Conservation (phyloP, 495 filamentous ascomycete genomes). For the Pseudomonodictys pantanalensis region DNA sequence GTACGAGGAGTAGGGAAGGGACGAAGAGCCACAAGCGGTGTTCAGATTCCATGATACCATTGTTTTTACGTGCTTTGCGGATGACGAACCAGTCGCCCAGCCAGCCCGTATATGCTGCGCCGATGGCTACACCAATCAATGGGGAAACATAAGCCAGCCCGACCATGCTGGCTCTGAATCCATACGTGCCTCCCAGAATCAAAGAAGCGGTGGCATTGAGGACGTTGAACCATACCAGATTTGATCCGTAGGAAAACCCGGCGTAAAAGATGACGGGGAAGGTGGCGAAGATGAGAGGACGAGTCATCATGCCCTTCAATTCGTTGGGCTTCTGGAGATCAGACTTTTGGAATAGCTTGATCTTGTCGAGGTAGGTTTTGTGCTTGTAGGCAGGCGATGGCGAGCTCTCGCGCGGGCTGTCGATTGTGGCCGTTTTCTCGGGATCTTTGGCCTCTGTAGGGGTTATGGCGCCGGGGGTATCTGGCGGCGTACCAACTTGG, state of each 20-base stretch:
- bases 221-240: slow-evolving; percentile 65
- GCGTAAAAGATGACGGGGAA: slow-evolving; percentile 65
- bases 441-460: slow-evolving; percentile 37
- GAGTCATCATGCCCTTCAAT: slow-evolving; percentile 52
- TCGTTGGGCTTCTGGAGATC: slow-evolving; percentile 40
- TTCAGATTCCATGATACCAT: slow-evolving; percentile 60
- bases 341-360: slow-evolving; percentile 43
- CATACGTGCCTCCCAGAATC: slow-evolving; percentile 57
- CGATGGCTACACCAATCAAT: slow-evolving; percentile 53
- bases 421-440: slow-evolving; percentile 27
- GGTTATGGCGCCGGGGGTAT: slow-evolving; percentile 35
- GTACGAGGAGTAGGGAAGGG: slow-evolving; percentile 54
- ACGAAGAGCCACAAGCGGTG: slow-evolving; percentile 62
- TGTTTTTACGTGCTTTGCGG: slow-evolving; percentile 57
- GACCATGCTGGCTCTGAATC: slow-evolving; percentile 57
- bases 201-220: slow-evolving; percentile 63
- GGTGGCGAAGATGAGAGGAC: slow-evolving; percentile 49
- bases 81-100: slow-evolving; percentile 61
- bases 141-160: slow-evolving; percentile 61
- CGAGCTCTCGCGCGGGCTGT: neutral
- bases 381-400: neutral
- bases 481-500: slow-evolving; percentile 33
- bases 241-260: slow-evolving; percentile 64
- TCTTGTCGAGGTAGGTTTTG: slow-evolving; percentile 54
- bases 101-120: slow-evolving; percentile 48